Evolutionary conservation across 1,284 basidiomycete genomes (phyloP).

Genomic region (Ustanciosporium gigantosporum): DNA sequence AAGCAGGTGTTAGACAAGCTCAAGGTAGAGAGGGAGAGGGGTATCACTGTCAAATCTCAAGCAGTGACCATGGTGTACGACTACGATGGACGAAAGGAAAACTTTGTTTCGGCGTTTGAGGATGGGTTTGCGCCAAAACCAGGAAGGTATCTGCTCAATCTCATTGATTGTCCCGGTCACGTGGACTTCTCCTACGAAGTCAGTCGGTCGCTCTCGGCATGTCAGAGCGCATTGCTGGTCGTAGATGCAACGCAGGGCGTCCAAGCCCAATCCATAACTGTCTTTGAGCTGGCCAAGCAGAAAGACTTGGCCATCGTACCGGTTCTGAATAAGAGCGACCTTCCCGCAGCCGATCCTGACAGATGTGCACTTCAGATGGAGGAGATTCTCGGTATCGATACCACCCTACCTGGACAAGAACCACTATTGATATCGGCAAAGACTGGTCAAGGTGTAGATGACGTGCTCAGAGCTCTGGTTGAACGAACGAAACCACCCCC

Average conservation of each 20-base stretch:
- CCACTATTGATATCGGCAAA: constrained; percentile 73
- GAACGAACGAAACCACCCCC: constrained; percentile 66
- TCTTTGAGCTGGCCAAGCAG: constrained; percentile 81
- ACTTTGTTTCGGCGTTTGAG: constrained; percentile 30
- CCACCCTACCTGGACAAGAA: constrained; percentile 23
- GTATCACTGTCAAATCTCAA: constrained; percentile 75
- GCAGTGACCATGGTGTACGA: constrained; percentile 59
- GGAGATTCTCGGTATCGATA: constrained; percentile 68
- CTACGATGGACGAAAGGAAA: constrained; percentile 23
- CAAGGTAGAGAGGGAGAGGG: constrained; percentile 92
- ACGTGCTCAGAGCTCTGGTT: constrained; percentile 78
- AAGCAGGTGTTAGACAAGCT: constrained; percentile 64
- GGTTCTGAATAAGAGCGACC: constrained; percentile 84
- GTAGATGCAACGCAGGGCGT: constrained; percentile 97
- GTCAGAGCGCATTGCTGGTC: constrained; percentile 85
- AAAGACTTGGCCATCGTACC: constrained; percentile 80
- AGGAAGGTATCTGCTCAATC: constrained; percentile 72
- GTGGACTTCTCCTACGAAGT: constrained; percentile 74
- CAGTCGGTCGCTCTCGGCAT: constrained; percentile 85
- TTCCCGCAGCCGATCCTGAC: constrained; percentile 41
- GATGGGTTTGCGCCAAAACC: constrained; percentile 25
- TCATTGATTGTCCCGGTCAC: constrained; percentile 85
- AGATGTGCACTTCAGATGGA: constrained; percentile 39
- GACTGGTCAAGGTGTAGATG: constrained; percentile 78
- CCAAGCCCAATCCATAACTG: constrained; percentile 95